Percentiles rank a stretch among this genome's conserved stretches.
phyloP scores from a whole-genome alignment of 305 asterid species.

The Striga hermonthica region DNA sequence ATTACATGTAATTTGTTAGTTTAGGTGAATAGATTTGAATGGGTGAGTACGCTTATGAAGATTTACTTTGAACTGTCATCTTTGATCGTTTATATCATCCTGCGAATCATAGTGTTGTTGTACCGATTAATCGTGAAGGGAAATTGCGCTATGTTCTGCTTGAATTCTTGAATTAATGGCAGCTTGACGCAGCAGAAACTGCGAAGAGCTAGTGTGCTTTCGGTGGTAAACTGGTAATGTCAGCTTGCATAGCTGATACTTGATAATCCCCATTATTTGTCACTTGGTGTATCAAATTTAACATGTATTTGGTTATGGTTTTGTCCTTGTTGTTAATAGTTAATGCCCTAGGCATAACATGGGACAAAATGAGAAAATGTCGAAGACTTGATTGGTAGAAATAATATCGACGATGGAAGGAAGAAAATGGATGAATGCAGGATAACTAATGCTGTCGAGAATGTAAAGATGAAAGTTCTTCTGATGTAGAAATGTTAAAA shows the following conservation, averaged over 20 bases:
- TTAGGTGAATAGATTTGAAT: not conserved
- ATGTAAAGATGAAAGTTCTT: no score
- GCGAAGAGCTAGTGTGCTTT: conserved; percentile 10
- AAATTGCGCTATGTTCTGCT: conserved; percentile 3
- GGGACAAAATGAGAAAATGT: no score
- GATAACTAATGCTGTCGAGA: no score
- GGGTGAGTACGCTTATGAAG: not conserved
- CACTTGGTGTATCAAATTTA: not conserved
- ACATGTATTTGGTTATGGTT: not conserved
- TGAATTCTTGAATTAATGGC: not conserved
- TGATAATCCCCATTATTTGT: not conserved
- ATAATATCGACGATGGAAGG: no score
- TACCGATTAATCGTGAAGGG: not conserved
- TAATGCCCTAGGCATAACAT: no score
- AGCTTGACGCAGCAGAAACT: conserved; percentile 17
- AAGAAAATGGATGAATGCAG: no score
- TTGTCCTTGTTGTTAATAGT: not conserved
- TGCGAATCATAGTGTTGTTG: not conserved
- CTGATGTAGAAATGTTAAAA: no score
- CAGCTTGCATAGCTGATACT: not conserved
- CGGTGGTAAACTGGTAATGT: conserved; percentile 8
- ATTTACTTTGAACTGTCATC: not conserved
- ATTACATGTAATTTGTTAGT: not conserved
- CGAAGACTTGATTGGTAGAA: no score
- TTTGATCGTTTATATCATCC: not conserved